Base-by-base conservation (phyloP, 2,329 filamentous ascomycete genomes). In the Aspergillus carbonarius region DNA sequence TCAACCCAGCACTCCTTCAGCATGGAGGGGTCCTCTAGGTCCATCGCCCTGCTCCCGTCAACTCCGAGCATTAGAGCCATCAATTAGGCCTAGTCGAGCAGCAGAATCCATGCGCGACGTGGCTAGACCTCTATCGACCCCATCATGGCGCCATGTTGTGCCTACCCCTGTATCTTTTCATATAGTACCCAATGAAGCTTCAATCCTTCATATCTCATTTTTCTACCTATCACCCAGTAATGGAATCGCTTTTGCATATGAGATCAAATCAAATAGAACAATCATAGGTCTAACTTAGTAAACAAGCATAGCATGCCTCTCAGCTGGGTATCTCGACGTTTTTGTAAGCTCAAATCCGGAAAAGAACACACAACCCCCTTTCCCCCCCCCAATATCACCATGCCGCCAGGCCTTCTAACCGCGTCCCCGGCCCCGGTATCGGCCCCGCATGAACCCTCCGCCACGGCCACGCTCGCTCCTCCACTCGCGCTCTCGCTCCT, bases 401-500 rank as follows among this genome's bases (percentile, higher is more conserved):
- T n/a, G n/a, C n/a, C n/a, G 30, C 7, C 9, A 32, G 17, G 6
- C 37, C 34, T 5, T 54, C 59, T 67, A 72, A n/a, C 74, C 74
- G 73, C 78, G 79, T 68, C 69, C 76, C 69, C 81, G 82, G 68
- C 78, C 79, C 62, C 78, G 68, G 61, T 73, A 78, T 39, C 76
- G 69, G 17, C 74, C 74, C 30, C 75, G 70, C 68, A 75, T 75
- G 65, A 76, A 78, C n/a, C 75, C 76, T 62, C 72, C 79, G 66
- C 78, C 73, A 27, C 78, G 80, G 67, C 82, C 76, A 71, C 84
- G 74, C 78, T 84, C 73, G 72, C 75, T 77, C 66, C 79, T 74
- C 71, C 81, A 80, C 63, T 83, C 81, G 60, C 82, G 79, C 65
- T 82, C 82, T 55, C 80, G 79, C 67, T 83, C 82, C 62, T 81